Percentiles rank a stretch among this genome's conserved stretches.
Conservation (phyloP, 1,284 basidiomycete species). For the Boletellus sp. region DNA sequence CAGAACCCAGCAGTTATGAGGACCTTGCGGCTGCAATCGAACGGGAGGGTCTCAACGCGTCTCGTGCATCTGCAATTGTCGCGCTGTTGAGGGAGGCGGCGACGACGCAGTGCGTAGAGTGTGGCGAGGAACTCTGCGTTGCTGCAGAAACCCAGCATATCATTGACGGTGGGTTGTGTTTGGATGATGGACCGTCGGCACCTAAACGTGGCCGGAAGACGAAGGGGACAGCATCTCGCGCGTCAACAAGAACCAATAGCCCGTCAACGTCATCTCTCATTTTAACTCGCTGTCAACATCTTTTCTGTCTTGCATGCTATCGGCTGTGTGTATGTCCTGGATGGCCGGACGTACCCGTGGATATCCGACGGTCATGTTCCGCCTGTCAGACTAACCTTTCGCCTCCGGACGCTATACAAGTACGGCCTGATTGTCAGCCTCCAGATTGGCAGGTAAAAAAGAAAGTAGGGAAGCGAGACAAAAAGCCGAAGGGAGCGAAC, state of each 20-base stretch:
- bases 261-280: slow-evolving; percentile 58
- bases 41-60: slow-evolving; percentile 75
- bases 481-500: slow-evolving; percentile 54
- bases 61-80: slow-evolving; percentile 78
- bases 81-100: slow-evolving; percentile 79
- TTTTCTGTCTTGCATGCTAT: slow-evolving; percentile 86
- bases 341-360: slow-evolving; percentile 69
- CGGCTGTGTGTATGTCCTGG: slow-evolving; percentile 67
- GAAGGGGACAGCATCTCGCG: slow-evolving; percentile 56
- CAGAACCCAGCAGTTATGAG: slow-evolving; percentile 55
- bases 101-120: slow-evolving; percentile 85
- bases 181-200: slow-evolving; percentile 50
- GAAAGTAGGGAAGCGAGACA: slow-evolving; percentile 67
- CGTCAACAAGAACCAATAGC: slow-evolving; percentile 65
- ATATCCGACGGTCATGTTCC: slow-evolving; percentile 62
- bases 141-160: slow-evolving; percentile 43
- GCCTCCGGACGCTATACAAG: slow-evolving; percentile 71
- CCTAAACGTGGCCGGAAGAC: slow-evolving; percentile 62
- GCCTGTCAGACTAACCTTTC: slow-evolving; percentile 67
- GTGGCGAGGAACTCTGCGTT: slow-evolving; percentile 72
- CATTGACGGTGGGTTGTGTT: slow-evolving; percentile 39
- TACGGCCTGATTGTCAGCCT: slow-evolving; percentile 51
- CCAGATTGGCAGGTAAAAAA: slow-evolving; percentile 50
- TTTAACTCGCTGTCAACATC: slow-evolving; percentile 90
- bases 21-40: slow-evolving; percentile 74